These are phyloP conservation scores for Fusarium pilosicola DNA, from an alignment of 2,329 filamentous ascomycete genomes.

Conservation along the genomic window DNA sequence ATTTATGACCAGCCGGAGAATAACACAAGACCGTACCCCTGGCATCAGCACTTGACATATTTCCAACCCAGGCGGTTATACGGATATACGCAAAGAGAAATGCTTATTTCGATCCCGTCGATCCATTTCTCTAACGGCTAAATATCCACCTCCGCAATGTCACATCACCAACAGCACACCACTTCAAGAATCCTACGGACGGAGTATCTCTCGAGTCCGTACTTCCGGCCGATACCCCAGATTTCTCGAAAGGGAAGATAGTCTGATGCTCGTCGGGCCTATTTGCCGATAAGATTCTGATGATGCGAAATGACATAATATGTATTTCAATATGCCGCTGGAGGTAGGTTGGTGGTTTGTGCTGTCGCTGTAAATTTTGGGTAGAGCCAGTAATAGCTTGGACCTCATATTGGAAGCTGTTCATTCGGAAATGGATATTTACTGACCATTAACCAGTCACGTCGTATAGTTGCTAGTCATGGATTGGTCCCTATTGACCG, in stretches of 20 bases:
- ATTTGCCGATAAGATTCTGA: neutral
- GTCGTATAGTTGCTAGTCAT: neutral
- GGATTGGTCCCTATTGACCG: neutral
- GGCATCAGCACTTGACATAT: neutral
- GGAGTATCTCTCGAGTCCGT: constrained; percentile 8
- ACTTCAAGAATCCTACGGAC: constrained; percentile 5
- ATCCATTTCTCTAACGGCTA: neutral
- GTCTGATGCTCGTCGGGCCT: neutral
- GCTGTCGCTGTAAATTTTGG: neutral
- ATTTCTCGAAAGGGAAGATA: neutral
- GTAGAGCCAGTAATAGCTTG: neutral
- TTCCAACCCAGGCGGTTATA: neutral
- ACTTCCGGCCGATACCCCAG: constrained; percentile 24
- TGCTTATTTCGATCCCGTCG: neutral
- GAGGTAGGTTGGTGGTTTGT: neutral
- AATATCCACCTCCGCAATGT: neutral
- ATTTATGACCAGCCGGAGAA: rapidly evolving
- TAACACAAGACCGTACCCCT: neutral
- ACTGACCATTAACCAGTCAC: rapidly evolving
- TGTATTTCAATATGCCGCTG: neutral
- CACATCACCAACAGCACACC: neutral
- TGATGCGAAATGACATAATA: neutral
- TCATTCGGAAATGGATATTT: neutral
- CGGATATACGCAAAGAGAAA: neutral
- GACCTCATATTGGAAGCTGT: neutral